A percentile compares a stretch with the other conserved stretches of the same genome.
Conservation (phyloP, 2,329 filamentous ascomycete species). For the Aspergillus hiratsukae region DNA sequence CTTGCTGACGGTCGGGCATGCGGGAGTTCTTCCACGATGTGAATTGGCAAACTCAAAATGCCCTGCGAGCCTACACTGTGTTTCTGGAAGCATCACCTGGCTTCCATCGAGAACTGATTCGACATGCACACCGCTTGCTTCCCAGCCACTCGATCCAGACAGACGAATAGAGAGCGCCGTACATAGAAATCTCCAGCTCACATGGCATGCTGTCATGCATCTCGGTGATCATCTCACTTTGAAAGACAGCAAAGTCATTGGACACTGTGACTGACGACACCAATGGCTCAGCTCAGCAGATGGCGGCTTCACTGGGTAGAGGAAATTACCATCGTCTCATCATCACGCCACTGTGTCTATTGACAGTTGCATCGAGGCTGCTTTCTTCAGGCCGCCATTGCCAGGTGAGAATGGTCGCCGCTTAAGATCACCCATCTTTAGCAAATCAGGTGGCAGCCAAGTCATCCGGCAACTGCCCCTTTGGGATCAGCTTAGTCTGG, state of each 20-base stretch:
- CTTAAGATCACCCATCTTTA: slow-evolving; percentile 11
- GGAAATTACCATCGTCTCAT: slow-evolving; percentile 8
- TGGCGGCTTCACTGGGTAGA: slow-evolving; percentile 9
- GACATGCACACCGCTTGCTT: slow-evolving; percentile 16
- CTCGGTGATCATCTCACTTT: slow-evolving; percentile 1
- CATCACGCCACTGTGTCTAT: slow-evolving; percentile 4
- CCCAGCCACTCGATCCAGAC: slow-evolving; percentile 16
- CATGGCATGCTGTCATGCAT: slow-evolving; percentile 24
- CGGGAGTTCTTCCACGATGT: neutral
- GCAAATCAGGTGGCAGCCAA: slow-evolving; percentile 10
- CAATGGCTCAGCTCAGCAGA: neutral
- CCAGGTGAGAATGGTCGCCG: slow-evolving; percentile 4
- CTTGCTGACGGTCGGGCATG: slow-evolving; percentile 9
- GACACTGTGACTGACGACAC: neutral
- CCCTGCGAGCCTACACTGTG: neutral
- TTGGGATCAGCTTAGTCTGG: slow-evolving; percentile 16
- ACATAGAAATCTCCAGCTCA: slow-evolving; percentile 23
- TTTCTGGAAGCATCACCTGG: slow-evolving; percentile 3
- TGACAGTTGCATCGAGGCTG: slow-evolving; percentile 19
- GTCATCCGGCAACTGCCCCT: slow-evolving; percentile 16
- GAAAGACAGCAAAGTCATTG: slow-evolving; percentile 11
- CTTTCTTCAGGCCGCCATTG: slow-evolving; percentile 9
- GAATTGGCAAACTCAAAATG: neutral
- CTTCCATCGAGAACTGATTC: neutral
- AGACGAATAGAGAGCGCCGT: slow-evolving; percentile 18